phyloP scores from a whole-genome alignment of 2,329 filamentous ascomycete species.

The Colletotrichum simmondsii region DNA sequence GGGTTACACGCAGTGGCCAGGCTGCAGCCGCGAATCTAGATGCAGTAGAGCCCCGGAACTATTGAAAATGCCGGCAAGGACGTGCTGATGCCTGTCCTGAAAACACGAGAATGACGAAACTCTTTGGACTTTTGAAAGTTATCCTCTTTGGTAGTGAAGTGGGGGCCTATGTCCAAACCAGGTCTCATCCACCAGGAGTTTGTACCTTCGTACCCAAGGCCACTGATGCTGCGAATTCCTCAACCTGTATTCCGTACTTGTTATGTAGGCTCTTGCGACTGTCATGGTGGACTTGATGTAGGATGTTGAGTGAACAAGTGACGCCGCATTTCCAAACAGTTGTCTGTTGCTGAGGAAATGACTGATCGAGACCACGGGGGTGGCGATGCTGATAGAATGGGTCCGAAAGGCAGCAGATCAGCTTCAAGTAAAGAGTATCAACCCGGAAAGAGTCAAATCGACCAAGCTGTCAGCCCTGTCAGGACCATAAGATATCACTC shows the following conservation, averaged over 20 bases:
- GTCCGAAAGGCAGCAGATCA: not conserved
- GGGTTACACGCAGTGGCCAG: not conserved
- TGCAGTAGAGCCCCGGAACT: not conserved
- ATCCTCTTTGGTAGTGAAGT: not conserved
- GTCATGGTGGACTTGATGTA: slow-evolving; percentile 5
- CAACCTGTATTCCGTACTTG: not conserved
- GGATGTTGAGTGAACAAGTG: slow-evolving; percentile 10
- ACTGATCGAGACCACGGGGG: slow-evolving; percentile 15
- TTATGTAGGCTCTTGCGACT: not conserved
- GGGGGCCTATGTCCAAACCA: too few relatives aligned
- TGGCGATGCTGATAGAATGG: slow-evolving; percentile 22
- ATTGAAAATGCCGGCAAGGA: not conserved
- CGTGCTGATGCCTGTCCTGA: not conserved
- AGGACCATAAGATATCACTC: not conserved
- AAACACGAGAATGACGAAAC: not conserved
- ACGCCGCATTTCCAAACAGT: not conserved
- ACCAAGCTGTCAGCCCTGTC: slow-evolving; percentile 8
- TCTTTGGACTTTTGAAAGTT: not conserved
- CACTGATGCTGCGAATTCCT: not conserved
- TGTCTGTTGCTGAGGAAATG: slow-evolving; percentile 6
- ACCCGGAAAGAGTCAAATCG: not conserved
- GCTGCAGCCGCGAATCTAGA: not conserved
- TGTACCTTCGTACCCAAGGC: too few relatives aligned
- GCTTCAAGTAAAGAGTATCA: not conserved
- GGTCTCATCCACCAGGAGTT: too few relatives aligned